A percentile compares a stretch with the other conserved stretches of the same genome.
phyloP scores from a whole-genome alignment of 495 filamentous ascomycete species.

The Astrothelium macrocarpum region DNA sequence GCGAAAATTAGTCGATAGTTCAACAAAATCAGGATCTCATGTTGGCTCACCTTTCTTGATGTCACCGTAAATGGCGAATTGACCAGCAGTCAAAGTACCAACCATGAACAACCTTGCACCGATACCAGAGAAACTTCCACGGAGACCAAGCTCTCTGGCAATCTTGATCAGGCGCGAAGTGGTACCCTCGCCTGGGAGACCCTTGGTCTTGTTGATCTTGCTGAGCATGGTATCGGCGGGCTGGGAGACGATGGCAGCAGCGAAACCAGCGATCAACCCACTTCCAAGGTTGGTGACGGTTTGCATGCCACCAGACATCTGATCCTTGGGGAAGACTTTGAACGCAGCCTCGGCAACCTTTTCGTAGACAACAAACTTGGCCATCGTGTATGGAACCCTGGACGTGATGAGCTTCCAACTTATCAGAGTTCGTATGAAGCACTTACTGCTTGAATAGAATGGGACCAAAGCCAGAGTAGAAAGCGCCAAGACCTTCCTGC shows the following conservation, averaged over 20 bases:
- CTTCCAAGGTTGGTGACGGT: conserved; percentile 88
- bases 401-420: conserved; percentile 1
- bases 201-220: conserved; percentile 99
- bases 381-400: conserved; percentile 98
- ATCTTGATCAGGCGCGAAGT: conserved; percentile 90
- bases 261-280: conserved; percentile 95
- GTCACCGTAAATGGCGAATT: conserved; percentile 95
- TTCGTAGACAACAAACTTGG: conserved; percentile 99
- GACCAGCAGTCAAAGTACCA: conserved; percentile 74
- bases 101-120: conserved; percentile 87
- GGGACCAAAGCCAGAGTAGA: conserved; percentile 38
- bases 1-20: conserved; percentile 35
- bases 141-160: conserved; percentile 82
- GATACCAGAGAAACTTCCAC: conserved; percentile 83
- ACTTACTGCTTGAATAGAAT: conserved; percentile 57
- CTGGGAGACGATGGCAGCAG: conserved; percentile 91
- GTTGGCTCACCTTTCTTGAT: conserved; percentile 41
- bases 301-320: conserved; percentile 60
- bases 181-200: conserved; percentile 89
- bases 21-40: not conserved
- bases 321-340: conserved; percentile 63
- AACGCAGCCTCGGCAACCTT: conserved; percentile 82
- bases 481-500: conserved; percentile 35
- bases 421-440: not conserved
- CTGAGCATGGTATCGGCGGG: conserved; percentile 97